Evolutionary conservation across 1,284 basidiomycete genomes (phyloP), one percentile per base, ranked within the genome.

Genomic region (Tilletia walkeri): DNA sequence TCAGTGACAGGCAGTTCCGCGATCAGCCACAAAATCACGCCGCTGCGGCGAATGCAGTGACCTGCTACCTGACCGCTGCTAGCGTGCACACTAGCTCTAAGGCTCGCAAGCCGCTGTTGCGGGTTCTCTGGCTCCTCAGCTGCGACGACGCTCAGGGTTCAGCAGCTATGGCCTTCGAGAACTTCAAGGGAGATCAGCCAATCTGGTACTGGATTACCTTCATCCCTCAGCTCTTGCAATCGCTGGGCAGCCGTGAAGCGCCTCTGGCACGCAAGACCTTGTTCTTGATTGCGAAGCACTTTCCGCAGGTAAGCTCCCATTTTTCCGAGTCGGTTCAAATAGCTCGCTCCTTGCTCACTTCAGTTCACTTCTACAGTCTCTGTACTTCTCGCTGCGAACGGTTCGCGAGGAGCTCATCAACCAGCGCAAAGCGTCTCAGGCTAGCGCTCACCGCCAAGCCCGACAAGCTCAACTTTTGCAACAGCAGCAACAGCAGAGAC

Each of bases 201-300:
- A 92, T 92, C 77, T 99, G 96, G 96, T 97, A 94, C 85, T 99
- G 96, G 96, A 96, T 99, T 78, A 92, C 95, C 0, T 88, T 98
- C 70, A 95, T 98, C 66, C 96, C 96, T 16, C 96, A 99, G 82
- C 88, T 99, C n/a, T 90, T 95, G 75, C 85, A 92, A 67, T 94
- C 94, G 2, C 87, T 99, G 36, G 92, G 92, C 6, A 91, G 95
- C 74, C 89, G 93, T 66, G 96, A 99, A 85, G 91, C 93, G 45
- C 92, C 93, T 78, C 95, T 95, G 83, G 95, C 94, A 0, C 89
- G 94, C 18, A 91, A 92, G 82, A 89, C 99, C 67, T 87, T 99
- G 63, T 87, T 95, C 73, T 92, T 92, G 75, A 89, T 99, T 70
- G 95, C 95, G 50, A 94, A 95, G 84, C 87, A 90, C 73, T 96